Base-by-base conservation (phyloP, 768 basidiomycete species). In the Dioszegia hungarica region DNA sequence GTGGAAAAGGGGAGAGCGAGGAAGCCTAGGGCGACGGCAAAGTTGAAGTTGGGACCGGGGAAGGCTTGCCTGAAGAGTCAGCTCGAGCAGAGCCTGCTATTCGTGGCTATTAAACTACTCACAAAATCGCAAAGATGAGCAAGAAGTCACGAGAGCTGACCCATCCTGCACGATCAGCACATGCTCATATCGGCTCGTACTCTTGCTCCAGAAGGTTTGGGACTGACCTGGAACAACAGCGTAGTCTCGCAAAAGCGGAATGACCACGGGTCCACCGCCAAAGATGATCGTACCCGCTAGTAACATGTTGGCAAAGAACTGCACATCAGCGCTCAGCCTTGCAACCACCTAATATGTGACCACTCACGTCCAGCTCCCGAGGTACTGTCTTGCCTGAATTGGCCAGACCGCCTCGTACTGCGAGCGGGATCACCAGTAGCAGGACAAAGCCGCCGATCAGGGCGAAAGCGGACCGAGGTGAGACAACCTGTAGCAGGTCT, bases 131-230 rank as follows among this genome's bases (percentile, higher is more conserved):
- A 27, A 82, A 76, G 6, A 82, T 82, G 28, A 83, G 73, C 22
- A 84, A 75, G 64, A 84, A 83, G 70, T 84, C 81, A 41, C 81
- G 77, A 9, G 81, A 77, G 20, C 78, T 76, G 27, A 84, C 82
- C 81, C 81, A 82, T 20, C 79, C 80, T 29, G 44, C 3, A 38
- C 6, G n/a, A 20, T 46, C 19, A 53, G 50, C 37, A 75, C 20
- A 6, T 14, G 19, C 44, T 22, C 3, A 41, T 17, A 12, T 8
- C 12, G 12, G n/a, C n/a, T n/a, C n/a, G n/a, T n/a, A n/a, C n/a
- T n/a, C n/a, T n/a, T n/a, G n/a, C n/a, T n/a, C n/a, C n/a, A n/a
- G n/a, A n/a, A n/a, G n/a, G n/a, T n/a, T n/a, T n/a, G n/a, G n/a
- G n/a, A 58, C 70, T 52, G 40, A 56, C 73, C 74, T 36, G 51